Evolutionary conservation across 2,329 filamentous ascomycete genomes (phyloP), one percentile per base, ranked within the genome.

Genomic region (Penicillium sclerotigenum): DNA sequence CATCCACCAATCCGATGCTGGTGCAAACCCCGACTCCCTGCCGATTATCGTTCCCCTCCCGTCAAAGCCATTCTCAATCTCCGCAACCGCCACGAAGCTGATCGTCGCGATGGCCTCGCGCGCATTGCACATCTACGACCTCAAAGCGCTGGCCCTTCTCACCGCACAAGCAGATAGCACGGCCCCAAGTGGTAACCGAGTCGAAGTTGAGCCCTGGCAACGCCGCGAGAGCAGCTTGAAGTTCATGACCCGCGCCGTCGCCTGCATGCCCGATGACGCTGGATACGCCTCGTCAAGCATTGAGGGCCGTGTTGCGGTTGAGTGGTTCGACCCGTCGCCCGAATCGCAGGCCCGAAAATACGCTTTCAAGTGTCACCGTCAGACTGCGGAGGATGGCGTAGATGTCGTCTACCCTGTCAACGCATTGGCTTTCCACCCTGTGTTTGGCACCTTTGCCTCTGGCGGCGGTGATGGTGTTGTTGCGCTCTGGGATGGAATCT

Each of bases 291-390:
- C 89, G 1, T 90, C 86, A 56, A 92, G 87, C 67, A 99, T 99
- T 67, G 94, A 99, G 72, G 94, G 94, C 5, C 87, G 94, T 65
- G 91, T 99, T 2, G 93, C 92, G 0, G 94, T 99, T 1, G 94
- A 99, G 74, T 97, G 92, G 90, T 97, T 99, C 72, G 94, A 97
- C 70, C 90, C 94, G 16, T 90, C 86, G 5, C 80, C 86, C 40
- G 89, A 93, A 73, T 92, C 89, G 4, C 92, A 97, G 77, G 88
- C 89, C 37, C 85, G 92, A 63, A 97, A 97, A 74, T 99, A 97
- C 73, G 94, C 94, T 14, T 99, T 99, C 84, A 99, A 99, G 75
- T 99, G 94, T 75, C 94, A 99, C 75, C 85, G 94, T 5, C 90
- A 96, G 73, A 82, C 86, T 29, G 71, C 78, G 2, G 63, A 65